Evolutionary conservation across 495 filamentous ascomycete species (phyloP).

Genomic region (Thozetella sp.): DNA sequence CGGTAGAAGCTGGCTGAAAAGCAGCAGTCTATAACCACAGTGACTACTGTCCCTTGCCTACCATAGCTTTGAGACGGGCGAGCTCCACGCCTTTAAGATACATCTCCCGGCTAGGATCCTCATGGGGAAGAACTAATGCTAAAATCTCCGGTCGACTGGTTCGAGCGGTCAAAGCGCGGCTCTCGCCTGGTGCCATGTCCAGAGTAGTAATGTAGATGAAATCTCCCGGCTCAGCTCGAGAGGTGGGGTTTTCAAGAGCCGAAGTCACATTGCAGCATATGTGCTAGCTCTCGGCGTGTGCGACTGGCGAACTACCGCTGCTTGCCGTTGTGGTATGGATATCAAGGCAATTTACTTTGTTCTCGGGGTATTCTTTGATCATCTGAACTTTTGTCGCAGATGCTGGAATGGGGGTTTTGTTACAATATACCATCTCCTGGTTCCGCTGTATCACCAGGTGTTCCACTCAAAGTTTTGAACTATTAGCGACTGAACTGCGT

Average conservation of each 20-base stretch:
- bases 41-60: conserved; percentile 15
- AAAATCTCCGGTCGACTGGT: conserved; percentile 16
- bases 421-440: no score
- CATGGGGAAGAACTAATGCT: conserved; percentile 18
- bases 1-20: conserved; percentile 19
- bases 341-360: conserved; percentile 3
- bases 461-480: no score
- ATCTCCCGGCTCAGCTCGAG: conserved; percentile 19
- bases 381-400: no score
- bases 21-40: conserved; percentile 27
- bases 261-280: conserved; percentile 20
- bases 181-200: conserved; percentile 21
- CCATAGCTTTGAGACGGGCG: conserved; percentile 18
- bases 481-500: no score
- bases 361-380: conserved; percentile 7
- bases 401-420: no score
- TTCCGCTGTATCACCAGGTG: no score
- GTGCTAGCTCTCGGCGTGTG: conserved; percentile 1
- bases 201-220: conserved; percentile 31
- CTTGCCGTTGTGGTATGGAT: conserved; percentile 13
- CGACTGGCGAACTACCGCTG: neutral
- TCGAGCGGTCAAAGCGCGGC: conserved; percentile 7
- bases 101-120: neutral
- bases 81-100: conserved; percentile 16
- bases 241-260: conserved; percentile 7